Evolutionary conservation across 1,284 basidiomycete genomes (phyloP).

Genomic region (Rugosomyces carneus): DNA sequence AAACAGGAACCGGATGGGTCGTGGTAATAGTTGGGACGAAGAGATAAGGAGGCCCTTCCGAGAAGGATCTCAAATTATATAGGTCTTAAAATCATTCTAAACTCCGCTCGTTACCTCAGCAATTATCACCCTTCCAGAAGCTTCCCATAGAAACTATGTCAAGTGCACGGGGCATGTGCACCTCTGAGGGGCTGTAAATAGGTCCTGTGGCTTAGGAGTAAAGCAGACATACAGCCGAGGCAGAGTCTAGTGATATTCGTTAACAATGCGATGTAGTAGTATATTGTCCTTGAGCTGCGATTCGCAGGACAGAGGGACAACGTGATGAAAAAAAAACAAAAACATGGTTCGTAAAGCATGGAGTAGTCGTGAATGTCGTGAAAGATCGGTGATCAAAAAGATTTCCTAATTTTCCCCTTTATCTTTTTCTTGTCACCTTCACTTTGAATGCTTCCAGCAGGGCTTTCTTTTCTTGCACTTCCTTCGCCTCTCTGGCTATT

Average conservation of each 20-base stretch:
- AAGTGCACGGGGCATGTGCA: background rate
- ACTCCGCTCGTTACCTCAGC: constrained; percentile 41
- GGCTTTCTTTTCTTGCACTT: constrained; percentile 38
- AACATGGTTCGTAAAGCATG: background rate
- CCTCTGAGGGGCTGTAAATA: constrained; percentile 4
- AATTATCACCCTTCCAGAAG: constrained; percentile 10
- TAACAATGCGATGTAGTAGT: no score
- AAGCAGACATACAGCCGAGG: background rate
- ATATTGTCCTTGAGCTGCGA: no score
- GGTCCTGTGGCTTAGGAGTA: constrained; percentile 7
- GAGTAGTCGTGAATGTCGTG: constrained; percentile 15
- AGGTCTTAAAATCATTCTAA: constrained; percentile 32
- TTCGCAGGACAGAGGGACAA: no score
- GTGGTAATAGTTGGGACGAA: constrained; percentile 35
- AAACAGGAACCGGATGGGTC: constrained; percentile 42
- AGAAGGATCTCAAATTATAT: constrained; percentile 43
- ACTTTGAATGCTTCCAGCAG: constrained; percentile 42
- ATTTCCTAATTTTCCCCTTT: constrained; percentile 43
- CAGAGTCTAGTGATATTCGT: background rate
- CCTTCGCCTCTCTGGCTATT: constrained; percentile 29
- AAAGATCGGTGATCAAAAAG: constrained; percentile 8
- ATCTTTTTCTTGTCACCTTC: constrained; percentile 39
- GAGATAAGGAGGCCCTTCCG: constrained; percentile 4
- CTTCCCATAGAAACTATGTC: constrained; percentile 1
- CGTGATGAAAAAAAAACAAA: constrained; percentile 1